Evolutionary conservation across 1,284 basidiomycete genomes (phyloP).

Genomic region (Lentinus polychrous): DNA sequence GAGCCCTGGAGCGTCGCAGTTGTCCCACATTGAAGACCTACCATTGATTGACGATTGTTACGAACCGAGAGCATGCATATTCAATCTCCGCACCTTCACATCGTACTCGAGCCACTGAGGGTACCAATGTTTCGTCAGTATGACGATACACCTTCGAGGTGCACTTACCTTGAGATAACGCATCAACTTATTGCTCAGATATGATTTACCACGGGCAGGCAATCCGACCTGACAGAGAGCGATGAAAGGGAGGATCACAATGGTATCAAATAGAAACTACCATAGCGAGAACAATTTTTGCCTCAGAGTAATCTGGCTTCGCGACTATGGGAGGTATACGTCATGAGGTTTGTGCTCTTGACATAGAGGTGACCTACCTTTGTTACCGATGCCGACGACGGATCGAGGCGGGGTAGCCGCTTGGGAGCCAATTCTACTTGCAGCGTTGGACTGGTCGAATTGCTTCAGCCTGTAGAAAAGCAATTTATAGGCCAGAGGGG

Average conservation of each 20-base stretch:
- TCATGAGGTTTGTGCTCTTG: not conserved
- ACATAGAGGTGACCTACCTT: slow-evolving; percentile 42
- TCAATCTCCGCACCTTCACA: slow-evolving; percentile 60
- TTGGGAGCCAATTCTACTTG: slow-evolving; percentile 59
- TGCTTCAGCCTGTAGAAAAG: slow-evolving; percentile 60
- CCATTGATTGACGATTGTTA: slow-evolving; percentile 7
- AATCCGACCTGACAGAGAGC: slow-evolving; percentile 53
- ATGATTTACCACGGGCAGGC: slow-evolving; percentile 81
- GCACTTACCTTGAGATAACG: slow-evolving; percentile 64
- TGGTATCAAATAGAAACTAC: slow-evolving; percentile 32
- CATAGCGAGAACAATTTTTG: slow-evolving; percentile 98
- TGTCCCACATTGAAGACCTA: slow-evolving; percentile 99
- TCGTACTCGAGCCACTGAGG: slow-evolving; percentile 96
- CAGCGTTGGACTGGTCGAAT: slow-evolving; percentile 68
- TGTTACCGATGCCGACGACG: slow-evolving; percentile 77
- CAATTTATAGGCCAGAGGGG: not conserved
- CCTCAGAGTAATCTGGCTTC: slow-evolving; percentile 96
- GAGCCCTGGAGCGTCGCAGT: slow-evolving; percentile 82
- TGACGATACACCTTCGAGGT: slow-evolving; percentile 1
- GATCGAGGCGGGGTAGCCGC: slow-evolving; percentile 69
- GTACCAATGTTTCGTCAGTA: not conserved
- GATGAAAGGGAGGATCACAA: slow-evolving; percentile 19
- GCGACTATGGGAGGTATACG: slow-evolving; percentile 51
- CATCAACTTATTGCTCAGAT: slow-evolving; percentile 80
- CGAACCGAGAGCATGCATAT: not conserved